Evolutionary conservation across 768 basidiomycete species (phyloP).

Genomic region (Ramaria sp.): DNA sequence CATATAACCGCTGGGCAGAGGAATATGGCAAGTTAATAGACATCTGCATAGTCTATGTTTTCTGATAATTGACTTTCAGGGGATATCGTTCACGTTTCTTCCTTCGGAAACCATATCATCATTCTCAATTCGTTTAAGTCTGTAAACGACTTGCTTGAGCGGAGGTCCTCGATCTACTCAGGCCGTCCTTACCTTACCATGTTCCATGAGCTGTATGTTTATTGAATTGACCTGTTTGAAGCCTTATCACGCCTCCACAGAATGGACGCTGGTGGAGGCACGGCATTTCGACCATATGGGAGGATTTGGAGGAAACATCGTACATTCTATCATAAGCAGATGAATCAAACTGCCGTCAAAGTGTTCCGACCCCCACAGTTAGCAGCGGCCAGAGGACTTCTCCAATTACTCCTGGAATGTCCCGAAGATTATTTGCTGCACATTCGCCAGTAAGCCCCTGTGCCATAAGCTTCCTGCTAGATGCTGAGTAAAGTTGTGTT

Average conservation of each 20-base stretch:
- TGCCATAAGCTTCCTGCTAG: not conserved
- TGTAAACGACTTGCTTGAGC: no score
- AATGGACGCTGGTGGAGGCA: not conserved
- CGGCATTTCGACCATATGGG: not conserved
- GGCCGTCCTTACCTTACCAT: conserved; percentile 12
- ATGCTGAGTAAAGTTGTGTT: not conserved
- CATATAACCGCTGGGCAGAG: conserved; percentile 29
- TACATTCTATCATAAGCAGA: not conserved
- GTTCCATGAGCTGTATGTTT: conserved; percentile 2
- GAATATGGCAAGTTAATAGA: conserved; percentile 13
- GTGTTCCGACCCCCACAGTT: not conserved
- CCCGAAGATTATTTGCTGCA: not conserved
- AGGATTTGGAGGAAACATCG: not conserved
- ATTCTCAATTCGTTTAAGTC: no score
- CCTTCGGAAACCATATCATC: conserved; percentile 12
- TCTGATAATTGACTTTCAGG: conserved; percentile 12
- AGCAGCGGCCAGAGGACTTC: not conserved
- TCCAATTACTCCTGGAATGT: not conserved
- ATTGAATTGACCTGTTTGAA: not conserved
- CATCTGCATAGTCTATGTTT: no score
- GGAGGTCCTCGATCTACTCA: no score
- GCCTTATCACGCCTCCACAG: not conserved
- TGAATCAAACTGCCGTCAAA: not conserved
- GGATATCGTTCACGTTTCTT: conserved; percentile 2
- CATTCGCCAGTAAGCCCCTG: not conserved